A percentile compares a stretch with the other conserved stretches of the same genome.
phyloP scores from a whole-genome alignment of 108 stramenopile genomes.

The Aureococcus anophagefferens region DNA sequence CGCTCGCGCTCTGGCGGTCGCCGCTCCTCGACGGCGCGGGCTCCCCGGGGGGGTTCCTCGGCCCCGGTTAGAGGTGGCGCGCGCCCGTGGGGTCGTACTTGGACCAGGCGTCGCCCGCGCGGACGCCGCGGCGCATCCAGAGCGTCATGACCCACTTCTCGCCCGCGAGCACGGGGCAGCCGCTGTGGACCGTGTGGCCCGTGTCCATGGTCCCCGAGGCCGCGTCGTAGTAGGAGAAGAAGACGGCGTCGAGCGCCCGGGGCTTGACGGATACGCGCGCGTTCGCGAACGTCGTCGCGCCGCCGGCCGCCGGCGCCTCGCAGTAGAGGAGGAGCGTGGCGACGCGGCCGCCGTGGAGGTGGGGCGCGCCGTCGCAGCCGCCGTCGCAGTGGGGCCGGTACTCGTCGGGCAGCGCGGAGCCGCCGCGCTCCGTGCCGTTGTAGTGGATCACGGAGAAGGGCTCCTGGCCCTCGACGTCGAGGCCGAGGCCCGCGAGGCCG shows the following conservation, averaged over 20 bases:
- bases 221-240: slow-evolving; percentile 70
- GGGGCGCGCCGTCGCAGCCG: slow-evolving; percentile 34
- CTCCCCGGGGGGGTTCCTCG: too few relatives aligned
- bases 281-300: slow-evolving; percentile 80
- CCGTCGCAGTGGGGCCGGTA: slow-evolving; percentile 89
- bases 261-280: slow-evolving; percentile 68
- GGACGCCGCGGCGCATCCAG: slow-evolving; percentile 86
- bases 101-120: slow-evolving; percentile 67
- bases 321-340: slow-evolving; percentile 92
- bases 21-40: too few relatives aligned
- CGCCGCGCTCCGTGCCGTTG: not conserved
- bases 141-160: slow-evolving; percentile 91
- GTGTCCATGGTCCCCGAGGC: slow-evolving; percentile 32
- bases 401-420: slow-evolving; percentile 39
- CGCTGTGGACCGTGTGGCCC: slow-evolving; percentile 72
- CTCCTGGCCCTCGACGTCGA: slow-evolving; percentile 23
- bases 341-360: slow-evolving; percentile 66
- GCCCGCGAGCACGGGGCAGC: slow-evolving; percentile 81
- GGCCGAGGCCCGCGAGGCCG: slow-evolving; percentile 19
- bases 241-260: slow-evolving; percentile 57
- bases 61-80: too few relatives aligned
- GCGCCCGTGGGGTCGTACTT: not conserved
- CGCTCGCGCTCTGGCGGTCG: too few relatives aligned
- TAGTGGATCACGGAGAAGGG: slow-evolving; percentile 34
- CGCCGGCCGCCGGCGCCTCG: slow-evolving; percentile 60